These are phyloP conservation scores for Cymbopogon citratus DNA, from an alignment of 176 grass and related monocot genomes.

Conservation along the genomic window DNA sequence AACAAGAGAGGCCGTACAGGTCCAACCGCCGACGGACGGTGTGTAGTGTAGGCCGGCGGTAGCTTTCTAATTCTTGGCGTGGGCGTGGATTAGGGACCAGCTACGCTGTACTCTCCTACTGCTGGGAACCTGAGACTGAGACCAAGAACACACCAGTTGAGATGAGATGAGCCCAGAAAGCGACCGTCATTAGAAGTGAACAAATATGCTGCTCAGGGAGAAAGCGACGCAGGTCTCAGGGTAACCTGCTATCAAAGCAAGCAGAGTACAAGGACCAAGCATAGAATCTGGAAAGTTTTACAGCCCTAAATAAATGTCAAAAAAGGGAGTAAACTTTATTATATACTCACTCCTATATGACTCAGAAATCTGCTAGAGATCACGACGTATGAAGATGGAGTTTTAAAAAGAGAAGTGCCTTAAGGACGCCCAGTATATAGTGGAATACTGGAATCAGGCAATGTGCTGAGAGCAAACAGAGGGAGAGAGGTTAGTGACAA, in stretches of 20 bases:
- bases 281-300: constrained; percentile 30
- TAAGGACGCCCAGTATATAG: not conserved
- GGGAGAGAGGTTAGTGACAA: constrained; percentile 36
- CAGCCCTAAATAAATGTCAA: not conserved
- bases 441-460: not conserved
- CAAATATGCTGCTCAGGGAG: constrained; percentile 28
- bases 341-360: not conserved
- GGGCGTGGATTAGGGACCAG: constrained; percentile 36
- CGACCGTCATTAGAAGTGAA: constrained; percentile 26
- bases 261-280: constrained; percentile 5
- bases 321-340: not conserved
- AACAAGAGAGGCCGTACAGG: constrained; percentile 21
- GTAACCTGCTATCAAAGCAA: constrained; percentile 12
- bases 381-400: too few species aligned
- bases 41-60: constrained; percentile 33
- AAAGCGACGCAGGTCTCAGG: constrained; percentile 22
- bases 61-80: constrained; percentile 29
- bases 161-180: constrained; percentile 28
- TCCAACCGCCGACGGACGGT: constrained; percentile 24
- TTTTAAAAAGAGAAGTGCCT: constrained; percentile 1
- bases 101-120: not conserved
- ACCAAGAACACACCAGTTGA: constrained; percentile 4
- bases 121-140: constrained; percentile 13
- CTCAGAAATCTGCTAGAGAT: not conserved
- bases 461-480: not conserved